phyloP scores from a whole-genome alignment of 306 rosid species.

The Lathyrus aphaca region DNA sequence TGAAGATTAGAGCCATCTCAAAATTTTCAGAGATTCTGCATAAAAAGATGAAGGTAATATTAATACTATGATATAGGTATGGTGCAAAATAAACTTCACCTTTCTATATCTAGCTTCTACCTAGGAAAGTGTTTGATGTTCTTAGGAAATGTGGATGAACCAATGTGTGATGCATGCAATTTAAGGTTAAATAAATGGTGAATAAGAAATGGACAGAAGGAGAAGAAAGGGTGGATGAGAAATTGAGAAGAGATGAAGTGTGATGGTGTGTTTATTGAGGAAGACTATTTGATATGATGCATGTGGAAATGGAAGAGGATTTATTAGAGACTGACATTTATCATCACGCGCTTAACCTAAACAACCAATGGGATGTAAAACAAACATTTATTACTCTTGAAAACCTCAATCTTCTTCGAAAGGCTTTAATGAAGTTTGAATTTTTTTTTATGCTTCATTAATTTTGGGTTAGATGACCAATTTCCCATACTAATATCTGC shows the following conservation, averaged over 20 bases:
- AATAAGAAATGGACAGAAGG: conserved; percentile 8
- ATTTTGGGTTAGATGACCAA: conserved; percentile 9
- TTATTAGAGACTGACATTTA: conserved; percentile 25
- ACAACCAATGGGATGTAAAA: background rate
- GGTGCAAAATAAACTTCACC: background rate
- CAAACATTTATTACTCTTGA: conserved; percentile 35
- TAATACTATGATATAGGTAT: background rate
- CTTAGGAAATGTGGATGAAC: background rate
- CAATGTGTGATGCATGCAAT: background rate
- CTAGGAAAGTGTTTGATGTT: background rate
- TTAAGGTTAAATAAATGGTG: background rate
- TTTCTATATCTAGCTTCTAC: background rate
- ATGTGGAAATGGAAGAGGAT: background rate
- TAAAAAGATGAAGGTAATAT: background rate
- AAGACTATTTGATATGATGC: background rate
- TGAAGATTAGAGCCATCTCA: no score
- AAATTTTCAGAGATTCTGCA: no score
- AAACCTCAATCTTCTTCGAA: conserved; percentile 16
- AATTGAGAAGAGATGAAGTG: background rate
- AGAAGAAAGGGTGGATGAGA: conserved; percentile 6
- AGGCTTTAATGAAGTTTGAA: conserved; percentile 31
- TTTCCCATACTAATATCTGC: conserved; percentile 7
- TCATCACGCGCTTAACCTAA: background rate
- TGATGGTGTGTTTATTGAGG: conserved; percentile 4
- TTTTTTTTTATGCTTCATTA: conserved; percentile 4